Evolutionary conservation across 306 rosid genomes (phyloP).

Genomic region (Glycine tomentella): DNA sequence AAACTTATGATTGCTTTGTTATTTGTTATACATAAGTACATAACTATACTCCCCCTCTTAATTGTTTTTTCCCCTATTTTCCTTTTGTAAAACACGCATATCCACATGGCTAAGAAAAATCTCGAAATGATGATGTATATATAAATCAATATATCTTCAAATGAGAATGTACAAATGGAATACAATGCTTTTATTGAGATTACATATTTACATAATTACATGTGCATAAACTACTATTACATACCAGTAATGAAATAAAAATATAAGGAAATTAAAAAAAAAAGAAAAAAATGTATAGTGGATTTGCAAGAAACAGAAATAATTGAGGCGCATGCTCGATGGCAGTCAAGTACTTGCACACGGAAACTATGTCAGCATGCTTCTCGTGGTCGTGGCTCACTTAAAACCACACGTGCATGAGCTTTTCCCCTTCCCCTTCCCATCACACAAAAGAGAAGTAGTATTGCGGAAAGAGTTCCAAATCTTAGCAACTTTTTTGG

Average conservation of each 20-base stretch:
- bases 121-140: not conserved
- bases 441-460: not conserved
- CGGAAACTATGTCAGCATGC: slow-evolving; percentile 47
- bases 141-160: not conserved
- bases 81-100: not conserved
- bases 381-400: slow-evolving; percentile 47
- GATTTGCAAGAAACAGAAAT: slow-evolving; percentile 30
- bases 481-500: slow-evolving; percentile 20
- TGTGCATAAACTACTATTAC: not conserved
- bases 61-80: too few relatives aligned
- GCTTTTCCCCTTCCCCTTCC: slow-evolving; percentile 26
- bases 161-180: not conserved
- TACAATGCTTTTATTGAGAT: not conserved
- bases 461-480: slow-evolving; percentile 12
- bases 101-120: not conserved
- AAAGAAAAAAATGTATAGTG: not conserved
- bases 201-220: not conserved
- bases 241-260: not conserved
- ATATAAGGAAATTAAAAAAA: not conserved
- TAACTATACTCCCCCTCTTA: too few relatives aligned
- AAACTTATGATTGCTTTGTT: too few relatives aligned
- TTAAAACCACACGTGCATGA: slow-evolving; percentile 52
- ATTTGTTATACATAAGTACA: too few relatives aligned
- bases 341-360: slow-evolving; percentile 31
- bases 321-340: slow-evolving; percentile 26